Evolutionary conservation across 208 protist species (phyloP), one percentile per base, ranked within the genome.

Genomic region (Leishmania aethiopica): DNA sequence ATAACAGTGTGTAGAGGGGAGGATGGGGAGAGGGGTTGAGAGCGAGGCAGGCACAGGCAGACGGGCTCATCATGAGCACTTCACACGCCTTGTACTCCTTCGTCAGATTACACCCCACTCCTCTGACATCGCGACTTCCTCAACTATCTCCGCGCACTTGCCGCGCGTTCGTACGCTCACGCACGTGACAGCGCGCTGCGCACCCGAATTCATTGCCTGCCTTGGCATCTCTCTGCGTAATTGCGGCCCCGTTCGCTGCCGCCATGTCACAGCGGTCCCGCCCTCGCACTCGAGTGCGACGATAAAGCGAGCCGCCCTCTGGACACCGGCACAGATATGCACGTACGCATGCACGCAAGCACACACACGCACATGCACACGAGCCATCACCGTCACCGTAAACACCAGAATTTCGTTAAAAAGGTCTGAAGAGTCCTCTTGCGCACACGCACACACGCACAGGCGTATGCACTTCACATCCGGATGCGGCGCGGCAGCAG

Each of bases 401-500:
- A 67, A 10, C 51, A 55, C 51, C 51, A 55, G 51, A 55, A 22
- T 5, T 22, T 13, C 51, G 51, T 55, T 55, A 55, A 22, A 55
- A 55, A 55, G 15, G 51, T 62, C 5, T 32, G 57, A 32, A 11
- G n/a, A 37, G 60, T 32, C 13, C 28, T 40, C 60, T 37, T 67
- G 60, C 11, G 13, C 3, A 25, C 25, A 59, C 32, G 10, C 13
- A 37, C 25, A 45, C 22, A 70, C 28, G 15, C 47, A 76, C 49
- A 60, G 0, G 17, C n/a, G 32, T 42, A 15, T 25, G 1, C 42
- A 37, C 81, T 42, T 84, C 35, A 78, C 37, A 57, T 42, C 32
- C 91, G 90, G 53, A 97, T 84, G 35, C 95, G 93, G 19, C 79
- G 88, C 10, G 92, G 92, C 35, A 97, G 88, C n/a, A 96, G 28